Conservation (phyloP, 2,329 filamentous ascomycete species). For the Xylaria polymorpha region DNA sequence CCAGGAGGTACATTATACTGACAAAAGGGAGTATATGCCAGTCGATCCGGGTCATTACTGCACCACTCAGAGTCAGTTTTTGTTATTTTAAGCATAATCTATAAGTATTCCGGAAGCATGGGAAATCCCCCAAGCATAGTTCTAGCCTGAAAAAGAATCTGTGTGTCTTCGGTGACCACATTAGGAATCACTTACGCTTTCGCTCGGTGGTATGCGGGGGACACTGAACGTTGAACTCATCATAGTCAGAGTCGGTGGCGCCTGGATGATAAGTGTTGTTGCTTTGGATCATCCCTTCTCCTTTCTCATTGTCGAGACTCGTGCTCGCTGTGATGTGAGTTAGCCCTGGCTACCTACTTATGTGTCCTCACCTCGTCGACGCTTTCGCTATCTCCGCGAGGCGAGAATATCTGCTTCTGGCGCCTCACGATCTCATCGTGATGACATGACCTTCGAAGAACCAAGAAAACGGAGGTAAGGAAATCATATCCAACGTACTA, state of each 20-base stretch:
- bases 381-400: not conserved
- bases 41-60: constrained; percentile 76
- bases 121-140: not conserved
- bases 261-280: constrained; percentile 49
- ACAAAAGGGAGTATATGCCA: constrained; percentile 77
- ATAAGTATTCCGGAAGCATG: not conserved
- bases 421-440: not conserved
- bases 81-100: not conserved
- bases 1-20: constrained; percentile 66
- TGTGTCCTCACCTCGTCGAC: not conserved
- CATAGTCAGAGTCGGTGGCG: constrained; percentile 46
- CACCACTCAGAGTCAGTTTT: not conserved
- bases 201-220: constrained; percentile 70
- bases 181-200: constrained; percentile 49
- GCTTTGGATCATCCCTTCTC: constrained; percentile 35
- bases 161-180: not conserved
- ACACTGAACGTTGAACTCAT: constrained; percentile 53
- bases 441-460: not conserved
- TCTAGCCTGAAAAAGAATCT: not conserved
- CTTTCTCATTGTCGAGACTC: constrained; percentile 45
- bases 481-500: not conserved
- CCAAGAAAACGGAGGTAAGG: not conserved
- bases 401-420: not conserved
- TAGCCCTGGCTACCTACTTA: constrained; percentile 26
- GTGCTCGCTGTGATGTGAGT: constrained; percentile 29